Base-by-base conservation (phyloP, 1,284 basidiomycete genomes). In the Tilletia setariae region DNA sequence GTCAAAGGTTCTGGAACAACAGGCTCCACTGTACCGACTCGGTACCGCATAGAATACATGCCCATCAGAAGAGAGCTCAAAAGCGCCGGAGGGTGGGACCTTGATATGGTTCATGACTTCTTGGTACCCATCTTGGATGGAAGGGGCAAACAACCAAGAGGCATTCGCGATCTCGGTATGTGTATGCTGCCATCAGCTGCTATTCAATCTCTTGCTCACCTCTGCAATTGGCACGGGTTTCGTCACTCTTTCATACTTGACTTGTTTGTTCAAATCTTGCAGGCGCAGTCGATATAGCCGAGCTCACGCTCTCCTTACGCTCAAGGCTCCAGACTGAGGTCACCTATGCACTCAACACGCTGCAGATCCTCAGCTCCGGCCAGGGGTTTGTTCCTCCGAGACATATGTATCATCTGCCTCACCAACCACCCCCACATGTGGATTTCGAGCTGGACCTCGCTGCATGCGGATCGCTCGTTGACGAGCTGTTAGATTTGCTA, bases 1-100 rank as follows among this genome's bases (percentile, higher is more conserved):
- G 46, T 49, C 35, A 49, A 23, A 6, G 46, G 46, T 4, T 49
- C 46, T 7, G 32, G 28, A 7, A 35, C 56, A 16, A 70, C 66
- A 2, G 67, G 72, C 16, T 68, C 71, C 23, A 65, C 72, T 2
- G 70, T 73, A 19, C 72, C 70, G 7, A 83, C 88, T 44, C 88
- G 92, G 69, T 90, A 91, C 77, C 92, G 90, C 84, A 91, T 98
- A 75, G 91, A 94, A 84, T 98, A 98, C 81, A 85, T 91, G 30
- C 95, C 95, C 0, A 85, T 92, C 19, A 87, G 88, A 11, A 88
- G 91, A 30, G 89, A 91, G 68, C 83, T 91, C 32, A 88, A 90
- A n/a, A 90, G 89, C 0, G 86, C 89, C 69, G 93, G 92, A 40
- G 94, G 94, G 15, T 90, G 93, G 78, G 92, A 97, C 81, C 80